phyloP scores from a whole-genome alignment of 2,329 filamentous ascomycete species.

The Aspergillus persii region DNA sequence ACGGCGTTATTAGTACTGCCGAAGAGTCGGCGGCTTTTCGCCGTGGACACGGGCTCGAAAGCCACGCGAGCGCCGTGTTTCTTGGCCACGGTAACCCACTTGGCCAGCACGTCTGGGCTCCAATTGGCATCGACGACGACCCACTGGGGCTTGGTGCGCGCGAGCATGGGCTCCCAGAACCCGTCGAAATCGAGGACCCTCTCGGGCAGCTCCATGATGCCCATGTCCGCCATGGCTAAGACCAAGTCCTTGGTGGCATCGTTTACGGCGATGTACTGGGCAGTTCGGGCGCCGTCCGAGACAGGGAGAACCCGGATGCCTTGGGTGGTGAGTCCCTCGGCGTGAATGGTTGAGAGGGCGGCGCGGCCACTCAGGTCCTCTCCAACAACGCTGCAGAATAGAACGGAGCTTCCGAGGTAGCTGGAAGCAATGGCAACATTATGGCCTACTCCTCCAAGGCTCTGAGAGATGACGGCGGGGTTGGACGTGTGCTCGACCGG shows the following conservation, averaged over 20 bases:
- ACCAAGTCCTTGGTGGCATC: constrained; percentile 77
- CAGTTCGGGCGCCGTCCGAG: constrained; percentile 63
- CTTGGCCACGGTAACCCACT: constrained; percentile 65
- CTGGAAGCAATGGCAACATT: constrained; percentile 87
- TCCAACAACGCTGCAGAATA: constrained; percentile 76
- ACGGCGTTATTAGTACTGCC: constrained; percentile 20
- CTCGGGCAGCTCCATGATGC: constrained; percentile 62
- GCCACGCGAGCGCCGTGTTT: constrained; percentile 60
- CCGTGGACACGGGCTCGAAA: constrained; percentile 85
- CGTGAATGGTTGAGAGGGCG: constrained; percentile 64
- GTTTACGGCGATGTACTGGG: constrained; percentile 90
- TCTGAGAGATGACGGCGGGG: constrained; percentile 74
- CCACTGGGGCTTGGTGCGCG: constrained; percentile 64
- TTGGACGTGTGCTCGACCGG: constrained; percentile 74
- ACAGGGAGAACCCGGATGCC: constrained; percentile 60
- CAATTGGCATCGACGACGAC: constrained; percentile 88
- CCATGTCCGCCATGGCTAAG: constrained; percentile 96
- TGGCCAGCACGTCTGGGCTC: constrained; percentile 62
- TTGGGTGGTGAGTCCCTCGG: constrained; percentile 60
- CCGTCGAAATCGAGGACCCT: constrained; percentile 40
- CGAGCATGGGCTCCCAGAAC: constrained; percentile 63
- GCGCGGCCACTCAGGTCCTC: constrained; percentile 75
- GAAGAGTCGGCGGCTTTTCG: constrained; percentile 73
- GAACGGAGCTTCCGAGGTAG: constrained; percentile 63
- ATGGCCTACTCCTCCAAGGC: constrained; percentile 84